Evolutionary conservation across 495 filamentous ascomycete genomes (phyloP).

Genomic region (Schizothecium vesticola): DNA sequence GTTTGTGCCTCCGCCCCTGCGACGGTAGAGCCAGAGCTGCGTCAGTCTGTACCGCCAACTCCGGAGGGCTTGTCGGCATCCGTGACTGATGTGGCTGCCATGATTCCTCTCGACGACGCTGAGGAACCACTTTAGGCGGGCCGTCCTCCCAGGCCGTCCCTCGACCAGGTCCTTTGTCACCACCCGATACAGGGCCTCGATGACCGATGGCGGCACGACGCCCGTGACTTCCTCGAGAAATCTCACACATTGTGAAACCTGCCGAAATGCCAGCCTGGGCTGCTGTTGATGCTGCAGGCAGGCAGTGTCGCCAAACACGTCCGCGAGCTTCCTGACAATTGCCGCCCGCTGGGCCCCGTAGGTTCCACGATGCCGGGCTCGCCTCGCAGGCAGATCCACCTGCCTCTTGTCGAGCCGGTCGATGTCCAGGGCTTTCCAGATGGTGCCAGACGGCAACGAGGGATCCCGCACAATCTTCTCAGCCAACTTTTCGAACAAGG

Average conservation of each 20-base stretch:
- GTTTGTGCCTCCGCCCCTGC: conserved; percentile 1
- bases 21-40: conserved; percentile 1
- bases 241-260: conserved; percentile 33
- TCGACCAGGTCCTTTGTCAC: conserved; percentile 35
- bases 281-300: conserved; percentile 18
- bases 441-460: conserved; percentile 10
- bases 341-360: conserved; percentile 12
- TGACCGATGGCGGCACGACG: conserved; percentile 20
- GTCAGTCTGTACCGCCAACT: conserved; percentile 24
- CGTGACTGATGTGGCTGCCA: conserved; percentile 25
- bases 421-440: conserved; percentile 26
- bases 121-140: conserved; percentile 36
- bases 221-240: conserved; percentile 22
- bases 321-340: conserved; percentile 29
- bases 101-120: conserved; percentile 26
- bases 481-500: conserved; percentile 12
- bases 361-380: conserved; percentile 6
- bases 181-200: conserved; percentile 33
- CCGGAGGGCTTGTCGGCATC: conserved; percentile 19
- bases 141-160: conserved; percentile 31
- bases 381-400: neutral
- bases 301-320: conserved; percentile 27
- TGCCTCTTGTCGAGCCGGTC: conserved; percentile 4
- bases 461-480: conserved; percentile 21
- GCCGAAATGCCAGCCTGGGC: conserved; percentile 32